phyloP scores from a whole-genome alignment of 768 basidiomycete genomes.

The Boletus coccyginus region DNA sequence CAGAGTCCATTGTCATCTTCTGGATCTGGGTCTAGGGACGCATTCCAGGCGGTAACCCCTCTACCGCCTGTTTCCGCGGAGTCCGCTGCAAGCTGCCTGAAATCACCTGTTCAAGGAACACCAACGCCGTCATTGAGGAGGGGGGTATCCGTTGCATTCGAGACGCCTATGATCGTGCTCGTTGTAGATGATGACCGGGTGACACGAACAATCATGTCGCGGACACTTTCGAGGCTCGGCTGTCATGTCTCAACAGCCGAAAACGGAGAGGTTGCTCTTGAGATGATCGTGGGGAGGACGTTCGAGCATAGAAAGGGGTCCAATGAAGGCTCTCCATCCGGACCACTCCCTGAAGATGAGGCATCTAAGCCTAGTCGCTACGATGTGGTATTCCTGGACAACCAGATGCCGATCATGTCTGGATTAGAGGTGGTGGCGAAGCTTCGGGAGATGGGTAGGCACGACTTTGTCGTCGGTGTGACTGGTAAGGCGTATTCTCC shows the following conservation, averaged over 20 bases:
- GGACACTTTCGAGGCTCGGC: constrained; percentile 74
- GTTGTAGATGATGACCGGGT: constrained; percentile 84
- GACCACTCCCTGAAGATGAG: not conserved
- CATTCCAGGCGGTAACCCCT: not conserved
- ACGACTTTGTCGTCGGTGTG: constrained; percentile 80
- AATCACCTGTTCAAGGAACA: constrained; percentile 10
- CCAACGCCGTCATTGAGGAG: constrained; percentile 10
- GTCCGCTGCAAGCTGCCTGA: constrained; percentile 9
- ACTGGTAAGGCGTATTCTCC: constrained; percentile 46
- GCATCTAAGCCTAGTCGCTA: constrained; percentile 17
- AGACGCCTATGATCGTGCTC: constrained; percentile 58
- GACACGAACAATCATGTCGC: constrained; percentile 77
- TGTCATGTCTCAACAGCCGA: constrained; percentile 79
- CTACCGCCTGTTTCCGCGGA: constrained; percentile 3
- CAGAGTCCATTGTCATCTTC: constrained; percentile 1
- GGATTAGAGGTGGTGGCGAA: constrained; percentile 67
- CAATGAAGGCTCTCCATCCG: not conserved
- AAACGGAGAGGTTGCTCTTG: constrained; percentile 76
- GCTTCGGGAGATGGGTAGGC: constrained; percentile 60
- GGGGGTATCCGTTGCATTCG: constrained; percentile 32
- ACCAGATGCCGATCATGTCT: constrained; percentile 83
- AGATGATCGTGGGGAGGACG: constrained; percentile 56
- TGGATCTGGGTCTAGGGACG: constrained; percentile 1
- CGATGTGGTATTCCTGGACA: constrained; percentile 57
- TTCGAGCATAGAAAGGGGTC: not conserved